Evolutionary conservation across 1,284 basidiomycete species (phyloP).

Genomic region (Erythrobasidium hasegawianum): DNA sequence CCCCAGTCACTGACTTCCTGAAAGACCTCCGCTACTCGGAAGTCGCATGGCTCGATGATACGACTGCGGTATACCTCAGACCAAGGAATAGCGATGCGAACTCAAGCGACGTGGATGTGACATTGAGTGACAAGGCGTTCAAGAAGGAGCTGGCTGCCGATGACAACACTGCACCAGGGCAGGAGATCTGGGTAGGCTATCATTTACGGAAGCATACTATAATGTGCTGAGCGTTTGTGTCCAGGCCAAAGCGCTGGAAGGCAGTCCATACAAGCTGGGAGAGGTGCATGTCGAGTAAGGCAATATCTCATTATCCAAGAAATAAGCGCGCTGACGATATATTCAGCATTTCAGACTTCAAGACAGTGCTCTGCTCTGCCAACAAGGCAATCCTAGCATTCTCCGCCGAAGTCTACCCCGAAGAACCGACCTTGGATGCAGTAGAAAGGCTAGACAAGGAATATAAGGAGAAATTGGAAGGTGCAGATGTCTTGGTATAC

Average conservation of each 20-base stretch:
- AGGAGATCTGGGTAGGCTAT: conserved; percentile 38
- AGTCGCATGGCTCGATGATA: conserved; percentile 46
- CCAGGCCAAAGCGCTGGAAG: conserved; percentile 10
- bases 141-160: conserved; percentile 53
- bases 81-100: conserved; percentile 13
- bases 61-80: conserved; percentile 48
- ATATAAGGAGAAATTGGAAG: conserved; percentile 35
- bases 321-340: no score
- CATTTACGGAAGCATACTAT: no score
- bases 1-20: conserved; percentile 33
- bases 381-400: conserved; percentile 39
- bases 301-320: no score
- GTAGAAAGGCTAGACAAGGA: conserved; percentile 45
- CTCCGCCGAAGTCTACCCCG: conserved; percentile 41
- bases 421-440: conserved; percentile 46
- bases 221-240: no score
- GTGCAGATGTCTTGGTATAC: conserved; percentile 62
- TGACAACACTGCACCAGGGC: conserved; percentile 50
- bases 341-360: conserved; percentile 40
- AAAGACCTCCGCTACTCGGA: conserved; percentile 33
- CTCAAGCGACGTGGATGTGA: conserved; percentile 42
- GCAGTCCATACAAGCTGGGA: conserved; percentile 40
- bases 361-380: conserved; percentile 16
- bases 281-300: conserved; percentile 40
- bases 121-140: conserved; percentile 31